Evolutionary conservation across 108 stramenopile species (phyloP).

Genomic region (Nannochloropsis salina): DNA sequence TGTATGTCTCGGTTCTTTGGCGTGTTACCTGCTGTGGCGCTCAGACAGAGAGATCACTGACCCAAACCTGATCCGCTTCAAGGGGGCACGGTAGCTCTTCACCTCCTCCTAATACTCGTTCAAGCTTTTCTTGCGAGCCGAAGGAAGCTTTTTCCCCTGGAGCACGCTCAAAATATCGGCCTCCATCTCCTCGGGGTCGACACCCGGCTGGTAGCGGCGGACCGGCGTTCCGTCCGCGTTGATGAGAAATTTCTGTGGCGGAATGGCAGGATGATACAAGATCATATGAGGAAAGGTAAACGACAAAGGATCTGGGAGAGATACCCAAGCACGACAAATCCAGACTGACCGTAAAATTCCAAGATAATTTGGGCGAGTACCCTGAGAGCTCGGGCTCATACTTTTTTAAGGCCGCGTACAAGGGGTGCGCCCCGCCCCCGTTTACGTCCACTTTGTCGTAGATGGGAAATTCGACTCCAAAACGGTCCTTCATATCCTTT

Average conservation of each 20-base stretch:
- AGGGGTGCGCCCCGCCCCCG: neutral
- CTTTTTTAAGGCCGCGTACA: conserved; percentile 20
- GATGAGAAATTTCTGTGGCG: neutral
- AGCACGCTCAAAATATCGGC: conserved; percentile 18
- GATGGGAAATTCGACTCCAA: neutral
- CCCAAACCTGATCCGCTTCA: neutral
- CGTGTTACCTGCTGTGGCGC: no score
- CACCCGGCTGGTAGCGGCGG: conserved; percentile 1
- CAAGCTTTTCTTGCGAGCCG: neutral
- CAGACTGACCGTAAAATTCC: neutral
- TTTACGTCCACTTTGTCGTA: conserved; percentile 17
- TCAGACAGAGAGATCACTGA: no score
- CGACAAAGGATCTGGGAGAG: neutral
- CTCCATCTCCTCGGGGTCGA: conserved; percentile 15
- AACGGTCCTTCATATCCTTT: neutral
- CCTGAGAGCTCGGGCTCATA: conserved; percentile 14
- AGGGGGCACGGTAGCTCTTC: neutral
- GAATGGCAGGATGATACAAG: neutral
- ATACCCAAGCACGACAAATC: neutral
- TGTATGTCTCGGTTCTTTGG: no score
- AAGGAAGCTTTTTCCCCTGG: neutral
- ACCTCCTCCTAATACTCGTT: neutral
- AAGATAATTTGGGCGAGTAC: neutral
- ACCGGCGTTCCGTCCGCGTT: neutral
- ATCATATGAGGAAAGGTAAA: neutral